Base-by-base conservation (phyloP, 1,284 basidiomycete species). In the Gymnopus androsaceus region DNA sequence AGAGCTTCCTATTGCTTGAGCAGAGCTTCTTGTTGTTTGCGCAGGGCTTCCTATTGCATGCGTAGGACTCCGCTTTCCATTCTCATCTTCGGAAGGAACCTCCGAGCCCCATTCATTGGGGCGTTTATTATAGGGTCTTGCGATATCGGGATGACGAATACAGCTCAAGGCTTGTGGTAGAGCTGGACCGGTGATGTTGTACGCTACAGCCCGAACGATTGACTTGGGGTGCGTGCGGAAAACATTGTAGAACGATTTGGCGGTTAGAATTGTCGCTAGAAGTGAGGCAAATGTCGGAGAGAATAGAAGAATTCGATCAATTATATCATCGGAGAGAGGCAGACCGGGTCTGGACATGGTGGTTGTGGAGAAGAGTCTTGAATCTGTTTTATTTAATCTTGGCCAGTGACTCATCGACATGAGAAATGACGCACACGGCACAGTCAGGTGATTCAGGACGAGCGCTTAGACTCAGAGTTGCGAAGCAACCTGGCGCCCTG, bases 111-210 rank as follows among this genome's bases (percentile, higher is more conserved):
- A 31, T 19, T 34, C 11, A 40, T 21, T 6, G 28, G 25, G 4
- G 8, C 14, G 12, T n/a, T 38, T 42, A 14, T 6, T 5, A 9
- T n/a, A 19, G n/a, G 14, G 14, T 14, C 7, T 27, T 6, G 21
- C 19, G 21, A 50, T 50, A 40, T 38, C 23, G 3, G 36, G 37
- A 55, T 62, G 65, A 9, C 67, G 65, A 38, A 67, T 27, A 15
- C 64, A 37, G 44, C 61, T 59, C 23, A 68, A 36, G 14, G 68
- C 67, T 59, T 65, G 62, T 58, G 66, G 64, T 25, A 68, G 51
- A 5, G 64, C 61, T 17, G 66, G 67, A n/a, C 67, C 67, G 54
- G 49, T 48, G 5, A 66, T 42, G 30, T 69, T 69, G 51, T 63
- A 63, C 4, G 64, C 63, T 1, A 69, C 61, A 27, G 60, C 60